Conservation (phyloP, 164 flowering plant species). For the Piper betle region DNA sequence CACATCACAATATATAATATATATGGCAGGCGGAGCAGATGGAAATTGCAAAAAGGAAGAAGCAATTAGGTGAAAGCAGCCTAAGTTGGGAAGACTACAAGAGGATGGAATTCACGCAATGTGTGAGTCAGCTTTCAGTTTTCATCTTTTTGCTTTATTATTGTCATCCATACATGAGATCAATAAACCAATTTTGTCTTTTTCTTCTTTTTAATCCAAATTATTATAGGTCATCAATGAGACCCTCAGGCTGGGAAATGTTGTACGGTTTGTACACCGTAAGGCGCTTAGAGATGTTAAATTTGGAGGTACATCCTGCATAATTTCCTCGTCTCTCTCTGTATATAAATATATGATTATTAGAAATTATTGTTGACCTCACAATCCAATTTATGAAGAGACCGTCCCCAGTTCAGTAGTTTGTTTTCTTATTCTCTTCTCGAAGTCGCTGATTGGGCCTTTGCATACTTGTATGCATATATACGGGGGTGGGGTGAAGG, state of each 20-base stretch:
- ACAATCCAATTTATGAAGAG: too few species aligned
- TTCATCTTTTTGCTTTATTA: neutral
- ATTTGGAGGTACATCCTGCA: conserved; percentile 45
- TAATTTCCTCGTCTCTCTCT: neutral
- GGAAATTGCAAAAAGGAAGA: conserved; percentile 40
- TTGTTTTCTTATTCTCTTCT: too few species aligned
- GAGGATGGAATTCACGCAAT: conserved; percentile 88
- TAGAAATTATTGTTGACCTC: too few species aligned
- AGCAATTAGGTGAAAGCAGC: conserved; percentile 30
- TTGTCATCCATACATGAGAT: too few species aligned
- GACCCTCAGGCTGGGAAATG: conserved; percentile 81
- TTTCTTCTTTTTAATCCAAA: too few species aligned
- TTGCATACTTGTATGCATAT: conserved; percentile 3
- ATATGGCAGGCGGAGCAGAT: conserved; percentile 61
- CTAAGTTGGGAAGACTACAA: conserved; percentile 90
- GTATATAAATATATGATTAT: too few species aligned
- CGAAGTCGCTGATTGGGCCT: neutral
- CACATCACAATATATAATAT: neutral
- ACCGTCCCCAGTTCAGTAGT: too few species aligned
- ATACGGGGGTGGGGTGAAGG: conserved; percentile 31
- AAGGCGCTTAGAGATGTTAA: conserved; percentile 70
- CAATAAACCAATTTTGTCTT: too few species aligned
- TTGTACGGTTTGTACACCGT: conserved; percentile 82
- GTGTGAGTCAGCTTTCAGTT: conserved; percentile 32
- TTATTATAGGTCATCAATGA: conserved; percentile 62